Evolutionary conservation across 441 rosid genomes (phyloP).

Genomic region (Gossypium laxum): DNA sequence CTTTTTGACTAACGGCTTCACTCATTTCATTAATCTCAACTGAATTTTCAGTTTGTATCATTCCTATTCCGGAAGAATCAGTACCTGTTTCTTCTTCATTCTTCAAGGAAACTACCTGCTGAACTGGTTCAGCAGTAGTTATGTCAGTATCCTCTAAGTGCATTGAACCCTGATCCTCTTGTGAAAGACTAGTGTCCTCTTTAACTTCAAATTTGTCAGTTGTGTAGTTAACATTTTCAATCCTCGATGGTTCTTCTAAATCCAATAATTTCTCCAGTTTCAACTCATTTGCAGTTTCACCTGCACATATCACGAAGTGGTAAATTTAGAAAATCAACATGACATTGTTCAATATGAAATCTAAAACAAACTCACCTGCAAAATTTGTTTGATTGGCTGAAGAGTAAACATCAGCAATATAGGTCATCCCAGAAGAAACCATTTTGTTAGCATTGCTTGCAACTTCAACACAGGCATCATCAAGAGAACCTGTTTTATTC

Average conservation of each 20-base stretch:
- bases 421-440: background rate
- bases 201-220: background rate
- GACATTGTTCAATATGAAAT: background rate
- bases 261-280: background rate
- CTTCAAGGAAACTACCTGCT: constrained; percentile 2
- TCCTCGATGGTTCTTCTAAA: background rate
- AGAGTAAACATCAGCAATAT: constrained; percentile 5
- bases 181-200: background rate
- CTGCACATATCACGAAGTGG: constrained; percentile 2
- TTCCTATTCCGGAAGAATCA: background rate
- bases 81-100: background rate
- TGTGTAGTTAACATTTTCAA: background rate
- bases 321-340: background rate
- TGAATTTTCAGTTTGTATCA: constrained; percentile 1
- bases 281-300: constrained; percentile 11
- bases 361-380: background rate
- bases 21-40: constrained; percentile 1
- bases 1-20: background rate
- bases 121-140: background rate
- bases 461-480: constrained; percentile 4
- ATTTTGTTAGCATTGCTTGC: constrained; percentile 1
- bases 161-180: background rate
- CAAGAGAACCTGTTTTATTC: background rate
- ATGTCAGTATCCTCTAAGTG: constrained; percentile 1
- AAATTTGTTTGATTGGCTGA: background rate